phyloP scores from a whole-genome alignment of 73 alveolate genomes.

The Paramecium tetraurelia region DNA sequence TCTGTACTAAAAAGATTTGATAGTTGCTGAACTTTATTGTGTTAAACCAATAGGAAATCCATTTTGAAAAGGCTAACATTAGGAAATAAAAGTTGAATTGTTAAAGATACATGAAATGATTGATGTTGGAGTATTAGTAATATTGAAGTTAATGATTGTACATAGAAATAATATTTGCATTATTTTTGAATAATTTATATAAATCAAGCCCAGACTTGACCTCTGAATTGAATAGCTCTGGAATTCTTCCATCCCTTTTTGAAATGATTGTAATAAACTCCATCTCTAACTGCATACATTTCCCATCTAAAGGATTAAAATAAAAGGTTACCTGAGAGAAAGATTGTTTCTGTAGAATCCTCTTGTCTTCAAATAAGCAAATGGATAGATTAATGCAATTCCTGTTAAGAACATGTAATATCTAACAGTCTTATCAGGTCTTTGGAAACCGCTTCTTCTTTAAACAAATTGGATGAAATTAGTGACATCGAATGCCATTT shows the following conservation, averaged over 20 bases:
- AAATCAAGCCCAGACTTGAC: constrained; percentile 62
- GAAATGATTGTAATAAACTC: constrained; percentile 64
- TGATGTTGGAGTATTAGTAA: no score
- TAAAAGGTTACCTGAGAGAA: constrained; percentile 1
- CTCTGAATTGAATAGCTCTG: constrained; percentile 64
- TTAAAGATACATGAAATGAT: neutral
- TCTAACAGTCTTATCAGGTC: constrained; percentile 63
- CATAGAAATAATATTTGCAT: neutral
- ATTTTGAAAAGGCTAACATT: neutral
- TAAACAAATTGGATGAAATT: constrained; percentile 82
- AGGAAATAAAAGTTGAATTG: neutral
- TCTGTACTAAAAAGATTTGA: neutral
- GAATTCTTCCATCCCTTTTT: constrained; percentile 55
- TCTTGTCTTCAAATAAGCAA: constrained; percentile 58
- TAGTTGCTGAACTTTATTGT: neutral
- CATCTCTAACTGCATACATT: constrained; percentile 65
- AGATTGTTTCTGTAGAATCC: constrained; percentile 61
- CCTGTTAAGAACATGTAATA: constrained; percentile 62
- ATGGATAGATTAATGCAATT: constrained; percentile 39
- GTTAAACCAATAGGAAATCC: neutral
- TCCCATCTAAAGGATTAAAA: constrained; percentile 49
- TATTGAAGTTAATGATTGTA: no score
- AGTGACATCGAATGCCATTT: constrained; percentile 96
- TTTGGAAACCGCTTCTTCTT: constrained; percentile 67
- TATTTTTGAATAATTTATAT: neutral